phyloP scores from a whole-genome alignment of 1,284 basidiomycete genomes.

The Pterulicium gracile region DNA sequence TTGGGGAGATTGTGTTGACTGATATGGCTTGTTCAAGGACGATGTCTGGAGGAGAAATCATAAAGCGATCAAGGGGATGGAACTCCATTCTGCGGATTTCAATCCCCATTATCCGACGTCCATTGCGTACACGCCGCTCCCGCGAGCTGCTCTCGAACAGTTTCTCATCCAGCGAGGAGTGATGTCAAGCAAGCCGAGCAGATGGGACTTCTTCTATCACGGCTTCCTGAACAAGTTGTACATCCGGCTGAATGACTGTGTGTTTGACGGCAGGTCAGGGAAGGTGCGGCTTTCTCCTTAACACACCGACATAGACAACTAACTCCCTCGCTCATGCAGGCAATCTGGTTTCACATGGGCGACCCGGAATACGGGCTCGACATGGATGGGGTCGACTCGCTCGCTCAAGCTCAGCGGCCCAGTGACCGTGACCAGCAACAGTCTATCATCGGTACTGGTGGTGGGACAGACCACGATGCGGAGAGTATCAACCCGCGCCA shows the following conservation, averaged over 20 bases:
- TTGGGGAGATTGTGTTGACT: constrained; percentile 2
- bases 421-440: constrained; percentile 12
- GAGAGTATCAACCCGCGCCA: constrained; percentile 47
- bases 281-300: constrained; percentile 24
- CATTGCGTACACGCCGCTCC: constrained; percentile 67
- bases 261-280: constrained; percentile 39
- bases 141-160: constrained; percentile 52
- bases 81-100: constrained; percentile 46
- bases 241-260: constrained; percentile 64
- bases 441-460: constrained; percentile 54
- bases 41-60: constrained; percentile 64
- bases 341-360: constrained; percentile 52
- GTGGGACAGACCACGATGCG: constrained; percentile 64
- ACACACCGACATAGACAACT: constrained; percentile 9
- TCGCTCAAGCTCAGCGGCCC: constrained; percentile 29
- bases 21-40: constrained; percentile 31
- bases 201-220: constrained; percentile 47
- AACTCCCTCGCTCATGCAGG: constrained; percentile 24
- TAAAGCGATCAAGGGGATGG: constrained; percentile 38
- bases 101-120: constrained; percentile 65
- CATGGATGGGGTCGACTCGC: constrained; percentile 48
- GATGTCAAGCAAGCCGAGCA: constrained; percentile 33
- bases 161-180: constrained; percentile 59
- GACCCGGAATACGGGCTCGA: constrained; percentile 39
- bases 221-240: constrained; percentile 73